Conservation (phyloP, 768 basidiomycete genomes). For the Serendipita sp. region DNA sequence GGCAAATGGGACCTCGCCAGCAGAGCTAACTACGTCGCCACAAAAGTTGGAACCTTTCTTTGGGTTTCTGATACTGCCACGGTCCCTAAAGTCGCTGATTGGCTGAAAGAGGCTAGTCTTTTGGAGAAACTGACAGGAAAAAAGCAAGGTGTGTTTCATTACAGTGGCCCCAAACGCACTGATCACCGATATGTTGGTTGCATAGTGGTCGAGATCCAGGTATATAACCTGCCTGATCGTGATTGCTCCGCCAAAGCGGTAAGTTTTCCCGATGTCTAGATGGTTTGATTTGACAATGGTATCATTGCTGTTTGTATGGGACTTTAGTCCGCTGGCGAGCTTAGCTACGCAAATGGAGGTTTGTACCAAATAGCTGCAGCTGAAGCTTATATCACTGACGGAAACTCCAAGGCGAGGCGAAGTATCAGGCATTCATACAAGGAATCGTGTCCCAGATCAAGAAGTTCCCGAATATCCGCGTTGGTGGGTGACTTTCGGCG, state of each 20-base stretch:
- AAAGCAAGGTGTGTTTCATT: background rate
- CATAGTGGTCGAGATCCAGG: slow-evolving; percentile 29
- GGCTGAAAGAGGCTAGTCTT: background rate
- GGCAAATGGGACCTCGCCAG: background rate
- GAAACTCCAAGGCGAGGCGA: slow-evolving; percentile 9
- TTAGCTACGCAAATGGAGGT: slow-evolving; percentile 18
- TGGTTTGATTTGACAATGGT: background rate
- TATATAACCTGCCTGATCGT: slow-evolving; percentile 27
- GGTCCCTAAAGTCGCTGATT: background rate
- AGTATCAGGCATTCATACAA: slow-evolving; percentile 15
- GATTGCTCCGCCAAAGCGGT: slow-evolving; percentile 21
- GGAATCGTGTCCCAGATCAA: slow-evolving; percentile 8
- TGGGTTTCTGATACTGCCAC: slow-evolving; percentile 8
- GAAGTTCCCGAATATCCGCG: slow-evolving; percentile 17
- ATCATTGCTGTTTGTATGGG: background rate
- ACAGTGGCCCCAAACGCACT: background rate
- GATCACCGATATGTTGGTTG: background rate
- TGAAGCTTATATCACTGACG: background rate
- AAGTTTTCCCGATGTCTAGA: background rate
- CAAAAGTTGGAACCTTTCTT: slow-evolving; percentile 8
- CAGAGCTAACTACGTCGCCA: background rate
- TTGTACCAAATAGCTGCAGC: background rate
- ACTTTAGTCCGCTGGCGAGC: slow-evolving; percentile 18
- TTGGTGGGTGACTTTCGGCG: slow-evolving; percentile 7
- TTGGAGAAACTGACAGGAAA: background rate